A percentile compares a stretch with the other conserved stretches of the same genome.
Conservation (phyloP, 345 rosid species). For the Iberis pinnata region DNA sequence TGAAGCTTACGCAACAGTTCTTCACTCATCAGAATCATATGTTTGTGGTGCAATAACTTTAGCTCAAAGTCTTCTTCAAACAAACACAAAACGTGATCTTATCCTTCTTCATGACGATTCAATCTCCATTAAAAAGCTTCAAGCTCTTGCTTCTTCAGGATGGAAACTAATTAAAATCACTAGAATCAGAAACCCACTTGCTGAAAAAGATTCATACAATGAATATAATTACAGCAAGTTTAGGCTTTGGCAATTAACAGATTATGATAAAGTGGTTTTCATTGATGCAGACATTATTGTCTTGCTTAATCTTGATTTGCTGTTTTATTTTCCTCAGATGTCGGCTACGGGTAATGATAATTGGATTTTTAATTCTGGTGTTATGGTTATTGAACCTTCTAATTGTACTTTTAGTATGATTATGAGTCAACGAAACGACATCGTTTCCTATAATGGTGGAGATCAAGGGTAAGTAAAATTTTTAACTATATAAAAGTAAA, state of each 20-base stretch:
- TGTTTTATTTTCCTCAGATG: conserved; percentile 79
- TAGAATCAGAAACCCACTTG: conserved; percentile 77
- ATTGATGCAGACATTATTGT: conserved; percentile 86
- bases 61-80: conserved; percentile 71
- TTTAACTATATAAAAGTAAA: too few species aligned
- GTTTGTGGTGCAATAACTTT: conserved; percentile 89
- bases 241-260: conserved; percentile 81
- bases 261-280: conserved; percentile 78
- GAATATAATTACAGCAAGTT: conserved; percentile 94
- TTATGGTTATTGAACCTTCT: conserved; percentile 96
- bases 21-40: conserved; percentile 78
- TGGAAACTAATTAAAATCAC: conserved; percentile 64
- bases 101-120: conserved; percentile 70
- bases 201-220: conserved; percentile 57
- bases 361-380: conserved; percentile 80
- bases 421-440: conserved; percentile 53
- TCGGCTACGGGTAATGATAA: conserved; percentile 83
- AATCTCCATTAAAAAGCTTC: conserved; percentile 55
- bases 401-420: conserved; percentile 67
- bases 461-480: conserved; percentile 66
- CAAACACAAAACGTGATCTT: conserved; percentile 79
- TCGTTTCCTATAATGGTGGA: conserved; percentile 90
- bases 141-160: conserved; percentile 60
- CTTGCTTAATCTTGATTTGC: conserved; percentile 62
- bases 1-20: conserved; percentile 88